These are phyloP conservation scores for Amanita muscaria DNA, from an alignment of 768 basidiomycete genomes.

Conservation along the genomic window DNA sequence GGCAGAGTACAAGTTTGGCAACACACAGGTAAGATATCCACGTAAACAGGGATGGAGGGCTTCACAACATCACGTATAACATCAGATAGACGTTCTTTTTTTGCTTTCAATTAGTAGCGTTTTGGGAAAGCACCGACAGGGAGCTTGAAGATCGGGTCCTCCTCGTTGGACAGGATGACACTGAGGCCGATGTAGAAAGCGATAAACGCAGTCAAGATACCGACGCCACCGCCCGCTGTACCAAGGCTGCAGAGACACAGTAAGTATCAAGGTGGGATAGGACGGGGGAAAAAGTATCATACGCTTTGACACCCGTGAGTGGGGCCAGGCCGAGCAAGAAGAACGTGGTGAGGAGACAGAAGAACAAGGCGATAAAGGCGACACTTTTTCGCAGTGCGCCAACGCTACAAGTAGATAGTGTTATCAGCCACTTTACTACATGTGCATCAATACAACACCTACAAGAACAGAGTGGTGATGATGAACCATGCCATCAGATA, in stretches of 20 bases:
- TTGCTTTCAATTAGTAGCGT: not conserved
- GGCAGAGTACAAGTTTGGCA: no score
- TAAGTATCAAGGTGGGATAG: slow-evolving; percentile 8
- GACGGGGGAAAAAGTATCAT: no score
- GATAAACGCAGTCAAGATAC: slow-evolving; percentile 23
- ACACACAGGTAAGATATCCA: no score
- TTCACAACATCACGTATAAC: no score
- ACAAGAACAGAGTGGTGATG: slow-evolving; percentile 48
- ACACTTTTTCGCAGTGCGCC: slow-evolving; percentile 17
- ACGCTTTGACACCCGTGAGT: no score
- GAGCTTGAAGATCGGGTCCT: slow-evolving; percentile 18
- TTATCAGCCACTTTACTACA: no score
- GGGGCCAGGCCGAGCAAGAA: no score
- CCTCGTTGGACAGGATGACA: slow-evolving; percentile 22
- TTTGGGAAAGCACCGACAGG: slow-evolving; percentile 16
- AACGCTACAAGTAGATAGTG: no score
- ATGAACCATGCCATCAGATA: slow-evolving; percentile 54
- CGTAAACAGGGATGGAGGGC: no score
- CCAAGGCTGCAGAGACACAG: slow-evolving; percentile 10
- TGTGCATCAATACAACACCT: no score
- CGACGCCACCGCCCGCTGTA: slow-evolving; percentile 22
- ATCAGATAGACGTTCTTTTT: no score
- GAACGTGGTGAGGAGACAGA: slow-evolving; percentile 9
- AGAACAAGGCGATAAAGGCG: slow-evolving; percentile 16
- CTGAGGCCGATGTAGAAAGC: slow-evolving; percentile 26